Base-by-base conservation (phyloP, 176 grass and related monocot genomes). In the Alloteropsis semialata region DNA sequence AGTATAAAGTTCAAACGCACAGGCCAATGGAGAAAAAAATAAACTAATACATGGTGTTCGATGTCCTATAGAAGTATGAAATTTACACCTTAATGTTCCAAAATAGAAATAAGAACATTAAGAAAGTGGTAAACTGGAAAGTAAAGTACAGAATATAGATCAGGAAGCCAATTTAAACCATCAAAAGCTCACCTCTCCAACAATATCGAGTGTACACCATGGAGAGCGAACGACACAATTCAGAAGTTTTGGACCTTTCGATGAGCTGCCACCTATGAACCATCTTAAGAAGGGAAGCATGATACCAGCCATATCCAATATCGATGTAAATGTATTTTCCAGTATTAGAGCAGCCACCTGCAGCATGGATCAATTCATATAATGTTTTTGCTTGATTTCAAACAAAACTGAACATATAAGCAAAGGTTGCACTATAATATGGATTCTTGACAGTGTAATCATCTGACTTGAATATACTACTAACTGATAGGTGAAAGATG, bases 261-360 rank as follows among this genome's bases (percentile, higher is more conserved):
- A 83, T 65, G 81, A 71, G 90, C 80, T 94, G 74, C 97, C 89
- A 70, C 96, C 93, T 83, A 99, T 94, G 72, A 99, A 99, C 91
- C 91, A 96, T 88, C 86, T 92, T 77, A 99, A 74, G 82, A 99
- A 94, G 53, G 97, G 97, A 48, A 99, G 82, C 93, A 99, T 96
- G 77, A 99, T 88, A 74, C 89, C 87, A 72, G 97, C 93, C 97
- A 99, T 99, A 84, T 99, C 97, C 79, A 94, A 77, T 77, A 99
- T 90, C 41, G 97, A 99, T 69, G 97, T 99, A 80, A 99, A 99
- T 51, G 97, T 99, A 88, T 99, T 99, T 86, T 99, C 97, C 69
- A 99, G 74, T 92, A 99, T 85, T 45, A 99, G 64, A 80, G 87
- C 87, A 81, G 93, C 85, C 51, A 99, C 93, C 97, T 99, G 89